A percentile compares a stretch with the other conserved stretches of the same genome.
These are phyloP conservation scores for Fusarium illudens DNA, from an alignment of 2,329 filamentous ascomycete genomes.

Conservation along the genomic window DNA sequence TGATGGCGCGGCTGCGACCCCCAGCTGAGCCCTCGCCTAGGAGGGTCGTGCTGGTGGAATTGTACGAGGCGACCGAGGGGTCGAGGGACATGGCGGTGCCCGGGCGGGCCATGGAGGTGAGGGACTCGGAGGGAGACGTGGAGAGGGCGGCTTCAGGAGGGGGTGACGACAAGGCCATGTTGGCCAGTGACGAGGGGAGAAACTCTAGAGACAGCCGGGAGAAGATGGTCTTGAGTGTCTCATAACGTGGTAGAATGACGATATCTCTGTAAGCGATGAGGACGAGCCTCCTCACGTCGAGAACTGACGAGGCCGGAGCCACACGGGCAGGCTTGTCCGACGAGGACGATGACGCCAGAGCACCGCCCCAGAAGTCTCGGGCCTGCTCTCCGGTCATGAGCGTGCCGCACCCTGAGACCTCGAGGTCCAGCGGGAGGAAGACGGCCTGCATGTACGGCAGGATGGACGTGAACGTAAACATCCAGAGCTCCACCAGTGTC, in stretches of 20 bases:
- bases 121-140: conserved; percentile 60
- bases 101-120: conserved; percentile 62
- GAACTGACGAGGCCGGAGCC: conserved; percentile 61
- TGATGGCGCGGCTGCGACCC: conserved; percentile 80
- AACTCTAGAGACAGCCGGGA: conserved; percentile 89
- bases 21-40: conserved; percentile 70
- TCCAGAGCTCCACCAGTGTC: conserved; percentile 91
- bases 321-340: conserved; percentile 49
- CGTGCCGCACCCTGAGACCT: conserved; percentile 85
- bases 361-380: conserved; percentile 87
- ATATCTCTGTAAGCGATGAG: conserved; percentile 88
- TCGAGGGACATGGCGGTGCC: conserved; percentile 81
- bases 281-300: conserved; percentile 90
- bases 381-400: conserved; percentile 82
- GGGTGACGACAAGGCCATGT: conserved; percentile 63
- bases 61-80: conserved; percentile 79
- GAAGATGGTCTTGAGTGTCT: conserved; percentile 88
- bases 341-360: conserved; percentile 55
- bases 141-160: conserved; percentile 60
- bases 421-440: conserved; percentile 90
- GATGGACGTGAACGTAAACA: conserved; percentile 88
- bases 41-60: conserved; percentile 80
- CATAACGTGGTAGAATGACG: conserved; percentile 88
- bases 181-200: conserved; percentile 62
- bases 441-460: conserved; percentile 95